Percentiles rank a stretch among this genome's conserved stretches.
Evolutionary conservation across 177 flowering plant species (phyloP).

Genomic region (Vitis hybrid): DNA sequence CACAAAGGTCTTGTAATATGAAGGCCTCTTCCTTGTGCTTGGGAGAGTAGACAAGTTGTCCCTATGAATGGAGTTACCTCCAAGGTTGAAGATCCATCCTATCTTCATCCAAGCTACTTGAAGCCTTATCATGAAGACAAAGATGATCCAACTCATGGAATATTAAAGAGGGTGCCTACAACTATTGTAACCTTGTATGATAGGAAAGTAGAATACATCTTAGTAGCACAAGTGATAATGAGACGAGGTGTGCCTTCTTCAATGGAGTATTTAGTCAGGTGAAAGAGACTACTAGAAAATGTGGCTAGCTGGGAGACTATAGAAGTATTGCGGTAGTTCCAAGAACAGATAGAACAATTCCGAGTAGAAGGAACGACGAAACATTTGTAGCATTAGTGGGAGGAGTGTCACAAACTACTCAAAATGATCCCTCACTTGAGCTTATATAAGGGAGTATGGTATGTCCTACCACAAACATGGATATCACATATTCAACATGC

Average conservation of each 20-base stretch:
- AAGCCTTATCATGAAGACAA: constrained; percentile 5
- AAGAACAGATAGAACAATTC: not conserved
- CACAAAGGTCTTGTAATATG: constrained; percentile 1
- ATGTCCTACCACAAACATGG: too few species aligned
- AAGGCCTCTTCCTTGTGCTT: not conserved
- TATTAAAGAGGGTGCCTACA: not conserved
- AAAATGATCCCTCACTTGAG: too few species aligned
- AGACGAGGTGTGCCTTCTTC: too few species aligned
- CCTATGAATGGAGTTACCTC: not conserved
- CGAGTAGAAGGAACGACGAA: not conserved
- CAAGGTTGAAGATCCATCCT: not conserved
- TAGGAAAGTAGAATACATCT: too few species aligned
- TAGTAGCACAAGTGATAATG: too few species aligned
- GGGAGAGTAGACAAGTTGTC: constrained; percentile 2
- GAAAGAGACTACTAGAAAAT: not conserved
- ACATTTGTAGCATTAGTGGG: not conserved
- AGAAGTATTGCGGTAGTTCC: not conserved
- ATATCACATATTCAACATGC: too few species aligned
- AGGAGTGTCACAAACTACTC: not conserved
- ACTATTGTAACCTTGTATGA: too few species aligned
- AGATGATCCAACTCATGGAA: not conserved
- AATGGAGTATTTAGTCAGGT: not conserved
- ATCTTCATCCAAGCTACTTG: constrained; percentile 1
- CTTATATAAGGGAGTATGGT: too few species aligned
- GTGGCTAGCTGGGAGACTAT: not conserved